Evolutionary conservation across 2,329 filamentous ascomycete genomes (phyloP).

Genomic region (Neurospora sp.): DNA sequence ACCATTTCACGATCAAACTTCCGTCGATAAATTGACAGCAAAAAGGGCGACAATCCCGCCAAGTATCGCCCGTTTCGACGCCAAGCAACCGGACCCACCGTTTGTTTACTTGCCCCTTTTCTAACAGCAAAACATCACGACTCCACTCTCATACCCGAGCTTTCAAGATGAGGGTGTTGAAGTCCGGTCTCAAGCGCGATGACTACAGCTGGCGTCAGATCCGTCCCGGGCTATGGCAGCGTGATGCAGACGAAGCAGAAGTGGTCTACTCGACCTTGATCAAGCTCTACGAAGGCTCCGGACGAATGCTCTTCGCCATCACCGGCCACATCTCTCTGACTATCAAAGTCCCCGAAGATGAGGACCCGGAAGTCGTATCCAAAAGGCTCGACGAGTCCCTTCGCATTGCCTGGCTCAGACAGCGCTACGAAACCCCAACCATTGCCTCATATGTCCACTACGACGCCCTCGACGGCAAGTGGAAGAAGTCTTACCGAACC

Average conservation of each 20-base stretch:
- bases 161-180: background rate
- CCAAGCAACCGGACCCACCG: background rate
- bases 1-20: no score
- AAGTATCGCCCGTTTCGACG: background rate
- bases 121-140: background rate
- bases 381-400: conserved; percentile 21
- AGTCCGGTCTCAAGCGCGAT: background rate
- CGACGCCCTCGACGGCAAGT: conserved; percentile 13
- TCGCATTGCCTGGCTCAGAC: conserved; percentile 23
- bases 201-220: conserved; percentile 19
- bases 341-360: background rate
- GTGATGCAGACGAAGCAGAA: conserved; percentile 31
- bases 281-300: conserved; percentile 25
- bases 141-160: background rate
- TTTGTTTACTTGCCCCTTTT: background rate
- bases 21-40: background rate
- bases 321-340: conserved; percentile 27
- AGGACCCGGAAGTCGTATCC: conserved; percentile 6
- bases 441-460: conserved; percentile 22
- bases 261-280: conserved; percentile 29
- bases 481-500: conserved; percentile 21
- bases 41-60: background rate
- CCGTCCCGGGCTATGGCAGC: conserved; percentile 22
- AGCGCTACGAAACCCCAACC: conserved; percentile 25
- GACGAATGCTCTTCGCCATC: conserved; percentile 32